A percentile compares a stretch with the other conserved stretches of the same genome.
These are phyloP conservation scores for Schoenoplectus triqueter DNA, from an alignment of 202 grass and related monocot species.

Conservation along the genomic window DNA sequence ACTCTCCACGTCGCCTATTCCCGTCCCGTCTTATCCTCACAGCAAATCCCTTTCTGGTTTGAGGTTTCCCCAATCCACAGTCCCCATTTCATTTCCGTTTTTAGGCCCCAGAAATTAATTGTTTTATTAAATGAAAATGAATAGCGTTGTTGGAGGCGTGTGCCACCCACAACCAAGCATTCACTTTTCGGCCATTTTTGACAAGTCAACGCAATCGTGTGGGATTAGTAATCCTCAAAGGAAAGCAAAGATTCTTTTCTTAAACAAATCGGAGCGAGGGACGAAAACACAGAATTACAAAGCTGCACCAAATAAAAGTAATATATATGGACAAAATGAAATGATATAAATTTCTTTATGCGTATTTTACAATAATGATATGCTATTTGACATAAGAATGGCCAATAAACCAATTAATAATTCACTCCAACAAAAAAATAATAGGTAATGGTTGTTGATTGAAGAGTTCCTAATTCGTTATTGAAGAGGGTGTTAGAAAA, in stretches of 20 bases:
- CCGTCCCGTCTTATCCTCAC: constrained; percentile 19
- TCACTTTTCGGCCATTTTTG: constrained; percentile 37
- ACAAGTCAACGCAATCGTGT: background rate
- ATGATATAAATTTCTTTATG: too few relatives aligned
- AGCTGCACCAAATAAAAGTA: too few relatives aligned
- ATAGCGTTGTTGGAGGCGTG: constrained; percentile 42
- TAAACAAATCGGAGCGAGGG: too few relatives aligned
- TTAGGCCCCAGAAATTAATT: background rate
- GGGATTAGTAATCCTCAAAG: constrained; percentile 33
- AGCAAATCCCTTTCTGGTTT: background rate
- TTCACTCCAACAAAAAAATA: too few relatives aligned
- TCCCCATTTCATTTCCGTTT: background rate
- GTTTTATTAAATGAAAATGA: background rate
- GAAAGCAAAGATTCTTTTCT: too few relatives aligned
- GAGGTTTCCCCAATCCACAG: background rate
- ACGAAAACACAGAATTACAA: too few relatives aligned
- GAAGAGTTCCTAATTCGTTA: too few relatives aligned
- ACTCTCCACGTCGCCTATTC: constrained; percentile 1
- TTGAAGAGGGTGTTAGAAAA: too few relatives aligned
- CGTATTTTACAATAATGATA: too few relatives aligned
- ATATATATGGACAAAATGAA: too few relatives aligned
- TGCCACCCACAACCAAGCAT: constrained; percentile 59
- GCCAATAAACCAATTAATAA: too few relatives aligned
- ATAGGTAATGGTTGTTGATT: too few relatives aligned
- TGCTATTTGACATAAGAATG: background rate